phyloP scores from a whole-genome alignment of 805 yeast genomes.

The Yamadazyma phyllophila region DNA sequence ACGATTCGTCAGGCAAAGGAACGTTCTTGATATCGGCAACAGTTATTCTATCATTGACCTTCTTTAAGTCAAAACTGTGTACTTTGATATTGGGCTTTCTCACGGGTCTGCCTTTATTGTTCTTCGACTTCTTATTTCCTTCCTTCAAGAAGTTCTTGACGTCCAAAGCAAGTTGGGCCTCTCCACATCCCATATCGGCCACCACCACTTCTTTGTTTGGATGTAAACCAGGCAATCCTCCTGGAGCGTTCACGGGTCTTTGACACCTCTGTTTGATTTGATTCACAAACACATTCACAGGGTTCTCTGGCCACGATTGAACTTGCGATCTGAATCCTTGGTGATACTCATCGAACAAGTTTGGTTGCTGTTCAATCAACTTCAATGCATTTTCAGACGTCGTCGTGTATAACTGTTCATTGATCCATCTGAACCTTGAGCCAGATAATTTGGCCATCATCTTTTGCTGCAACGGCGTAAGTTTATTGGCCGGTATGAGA shows the following conservation, averaged over 20 bases:
- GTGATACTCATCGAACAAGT: slow-evolving; percentile 89
- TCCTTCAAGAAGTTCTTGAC: slow-evolving; percentile 49
- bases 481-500: slow-evolving; percentile 24
- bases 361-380: slow-evolving; percentile 77
- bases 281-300: slow-evolving; percentile 84
- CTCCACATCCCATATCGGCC: slow-evolving; percentile 99
- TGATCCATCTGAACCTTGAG: slow-evolving; percentile 96
- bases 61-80: slow-evolving; percentile 88
- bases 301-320: slow-evolving; percentile 97
- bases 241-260: slow-evolving; percentile 87
- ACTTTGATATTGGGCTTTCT: slow-evolving; percentile 48
- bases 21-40: slow-evolving; percentile 96
- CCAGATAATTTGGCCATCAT: slow-evolving; percentile 96
- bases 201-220: slow-evolving; percentile 64
- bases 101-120: slow-evolving; percentile 18
- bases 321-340: slow-evolving; percentile 95
- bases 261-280: slow-evolving; percentile 59
- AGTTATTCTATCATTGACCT: slow-evolving; percentile 83
- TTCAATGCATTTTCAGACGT: slow-evolving; percentile 73
- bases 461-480: slow-evolving; percentile 89
- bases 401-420: slow-evolving; percentile 92
- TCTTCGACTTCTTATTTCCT: slow-evolving; percentile 29
- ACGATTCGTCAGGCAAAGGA: slow-evolving; percentile 76
- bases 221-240: slow-evolving; percentile 79
- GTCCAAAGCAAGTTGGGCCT: slow-evolving; percentile 80